A percentile compares a stretch with the other conserved stretches of the same genome.
Evolutionary conservation across 106 monocot genomes (phyloP).

Genomic region (Dioscorea dumetorum): DNA sequence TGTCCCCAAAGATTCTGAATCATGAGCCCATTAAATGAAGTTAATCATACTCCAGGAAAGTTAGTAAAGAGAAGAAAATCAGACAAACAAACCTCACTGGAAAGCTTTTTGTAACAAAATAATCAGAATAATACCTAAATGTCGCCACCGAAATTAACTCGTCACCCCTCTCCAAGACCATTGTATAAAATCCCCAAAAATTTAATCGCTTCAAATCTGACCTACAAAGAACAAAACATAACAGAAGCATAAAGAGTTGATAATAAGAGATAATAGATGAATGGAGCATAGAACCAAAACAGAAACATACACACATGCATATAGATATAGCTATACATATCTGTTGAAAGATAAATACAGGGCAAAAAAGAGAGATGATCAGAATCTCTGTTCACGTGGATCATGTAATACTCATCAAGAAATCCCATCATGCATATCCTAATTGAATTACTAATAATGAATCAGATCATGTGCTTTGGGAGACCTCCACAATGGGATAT

Average conservation of each 20-base stretch:
- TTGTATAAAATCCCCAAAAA: slow-evolving; percentile 66
- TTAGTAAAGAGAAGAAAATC: neutral
- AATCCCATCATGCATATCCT: neutral
- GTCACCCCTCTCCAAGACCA: slow-evolving; percentile 51
- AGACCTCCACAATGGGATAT: neutral
- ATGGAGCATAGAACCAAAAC: neutral
- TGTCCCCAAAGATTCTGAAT: slow-evolving; percentile 38
- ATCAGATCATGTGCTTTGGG: too few species aligned
- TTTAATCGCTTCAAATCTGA: slow-evolving; percentile 52
- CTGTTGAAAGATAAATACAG: neutral
- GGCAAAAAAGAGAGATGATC: neutral
- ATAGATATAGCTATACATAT: neutral
- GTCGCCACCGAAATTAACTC: slow-evolving; percentile 52
- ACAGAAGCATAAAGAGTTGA: neutral
- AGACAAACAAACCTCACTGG: neutral
- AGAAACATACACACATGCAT: neutral
- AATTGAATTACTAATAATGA: too few species aligned
- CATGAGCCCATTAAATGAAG: neutral
- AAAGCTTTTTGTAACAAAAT: neutral
- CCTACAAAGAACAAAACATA: slow-evolving; percentile 12
- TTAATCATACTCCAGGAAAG: neutral
- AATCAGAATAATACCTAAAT: slow-evolving; percentile 33
- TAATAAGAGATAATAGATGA: too few species aligned
- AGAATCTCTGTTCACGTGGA: too few species aligned
- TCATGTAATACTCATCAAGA: neutral